Evolutionary conservation across 208 protist genomes (phyloP), one percentile per base, ranked within the genome.

Genomic region (Trypanosoma rangeli): DNA sequence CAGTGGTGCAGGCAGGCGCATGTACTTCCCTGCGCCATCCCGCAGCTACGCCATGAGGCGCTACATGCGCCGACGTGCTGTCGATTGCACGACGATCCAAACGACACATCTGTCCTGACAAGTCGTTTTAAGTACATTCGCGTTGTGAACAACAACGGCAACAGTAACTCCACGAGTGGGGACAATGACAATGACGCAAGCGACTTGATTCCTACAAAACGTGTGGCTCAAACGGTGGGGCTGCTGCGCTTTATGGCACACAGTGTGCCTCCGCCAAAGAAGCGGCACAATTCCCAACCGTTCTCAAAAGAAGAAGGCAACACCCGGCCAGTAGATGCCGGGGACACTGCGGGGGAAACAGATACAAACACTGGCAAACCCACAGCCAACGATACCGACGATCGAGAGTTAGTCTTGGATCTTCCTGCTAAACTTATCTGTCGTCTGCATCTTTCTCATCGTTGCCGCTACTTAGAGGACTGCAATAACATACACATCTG

Each of bases 401-500:
- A 75, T 44, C 61, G 68, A 18, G 79, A 84, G 37, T 60, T 69
- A 5, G 74, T 89, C 18, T 69, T 94, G 18, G 86, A 93, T 48
- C 73, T 94, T 8, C 89, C 89, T 5, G 82, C 87, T 44, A 93
- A 93, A 65, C 85, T 85, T 67, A 87, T 96, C 50, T 96, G 92
- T 74, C 84, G 92, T 29, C 82, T 96, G 28, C 92, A 96, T 71
- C 73, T 94, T 26, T 81, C 87, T 15, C 89, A 93, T 65, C 88
- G 89, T 67, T 96, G 92, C 79, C 89, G 89, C 16, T 96, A 96
- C 77, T 72, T 94, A 12, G 87, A 95, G 56, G 89, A 96, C 71
- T 96, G 92, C 80, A 96, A 96, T 70, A 96, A 96, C 71, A 92
- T 96, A 58, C 92, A 96, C 75, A 82, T 96, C 58, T 96, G 92